These are phyloP conservation scores for Phaeotremella skinneri DNA, from an alignment of 768 basidiomycete genomes.

Conservation along the genomic window DNA sequence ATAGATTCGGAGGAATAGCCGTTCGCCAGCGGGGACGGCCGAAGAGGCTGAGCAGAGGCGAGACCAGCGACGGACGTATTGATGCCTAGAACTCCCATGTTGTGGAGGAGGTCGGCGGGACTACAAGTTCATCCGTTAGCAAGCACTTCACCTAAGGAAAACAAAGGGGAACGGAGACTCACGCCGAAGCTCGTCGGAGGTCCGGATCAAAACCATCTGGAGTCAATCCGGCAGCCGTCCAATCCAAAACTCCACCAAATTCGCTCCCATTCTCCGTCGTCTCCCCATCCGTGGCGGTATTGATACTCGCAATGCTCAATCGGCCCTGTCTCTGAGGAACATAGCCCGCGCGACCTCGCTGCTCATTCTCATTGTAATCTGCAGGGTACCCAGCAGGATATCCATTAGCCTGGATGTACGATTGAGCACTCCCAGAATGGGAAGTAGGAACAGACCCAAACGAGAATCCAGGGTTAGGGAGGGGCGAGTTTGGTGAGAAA, in stretches of 20 bases:
- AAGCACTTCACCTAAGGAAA: slow-evolving; percentile 11
- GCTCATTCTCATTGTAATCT: neutral
- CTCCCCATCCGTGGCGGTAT: slow-evolving; percentile 33
- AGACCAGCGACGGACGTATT: slow-evolving; percentile 5
- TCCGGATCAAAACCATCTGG: slow-evolving; percentile 36
- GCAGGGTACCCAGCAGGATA: neutral
- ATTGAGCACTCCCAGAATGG: neutral
- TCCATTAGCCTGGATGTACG: neutral
- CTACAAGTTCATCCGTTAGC: too few relatives aligned
- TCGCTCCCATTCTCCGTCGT: slow-evolving; percentile 25
- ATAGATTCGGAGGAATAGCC: slow-evolving; percentile 1
- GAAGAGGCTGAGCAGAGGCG: slow-evolving; percentile 1
- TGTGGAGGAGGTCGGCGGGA: slow-evolving; percentile 35
- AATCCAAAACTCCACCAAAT: slow-evolving; percentile 2
- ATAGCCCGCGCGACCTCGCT: neutral
- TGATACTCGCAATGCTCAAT: slow-evolving; percentile 40
- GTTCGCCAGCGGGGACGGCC: slow-evolving; percentile 21
- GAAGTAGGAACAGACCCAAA: slow-evolving; percentile 26
- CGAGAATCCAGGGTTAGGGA: slow-evolving; percentile 45
- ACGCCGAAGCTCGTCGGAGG: slow-evolving; percentile 45
- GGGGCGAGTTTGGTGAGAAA: slow-evolving; percentile 27
- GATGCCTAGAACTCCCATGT: slow-evolving; percentile 35
- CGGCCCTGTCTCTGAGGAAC: slow-evolving; percentile 17
- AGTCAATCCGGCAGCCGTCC: neutral
- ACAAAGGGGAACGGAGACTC: slow-evolving; percentile 19